Conservation (phyloP, 176 grass and related monocot species). For the Oryza rufipogon region DNA sequence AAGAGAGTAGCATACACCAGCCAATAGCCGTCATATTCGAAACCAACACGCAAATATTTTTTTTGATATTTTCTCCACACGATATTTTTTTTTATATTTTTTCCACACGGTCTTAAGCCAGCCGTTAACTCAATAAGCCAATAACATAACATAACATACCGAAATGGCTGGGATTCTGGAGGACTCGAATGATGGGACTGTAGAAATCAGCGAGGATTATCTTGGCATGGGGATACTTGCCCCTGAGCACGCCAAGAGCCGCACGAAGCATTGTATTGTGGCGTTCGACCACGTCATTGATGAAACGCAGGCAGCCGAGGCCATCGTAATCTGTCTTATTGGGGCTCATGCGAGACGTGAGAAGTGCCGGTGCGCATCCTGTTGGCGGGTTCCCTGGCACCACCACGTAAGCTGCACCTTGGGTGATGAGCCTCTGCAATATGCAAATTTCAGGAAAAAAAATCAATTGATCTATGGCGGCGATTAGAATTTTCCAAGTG, state of each 20-base stretch:
- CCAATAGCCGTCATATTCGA: no score
- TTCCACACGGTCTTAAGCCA: no score
- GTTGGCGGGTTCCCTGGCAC: conserved; percentile 41
- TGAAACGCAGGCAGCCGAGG: conserved; percentile 15
- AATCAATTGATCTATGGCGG: no score
- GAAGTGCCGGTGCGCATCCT: conserved; percentile 7
- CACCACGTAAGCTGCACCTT: conserved; percentile 1
- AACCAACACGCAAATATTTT: no score
- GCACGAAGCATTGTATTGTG: conserved; percentile 27
- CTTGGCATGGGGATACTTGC: background rate
- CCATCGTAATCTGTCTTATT: background rate
- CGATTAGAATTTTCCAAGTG: no score
- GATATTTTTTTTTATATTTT: no score
- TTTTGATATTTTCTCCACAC: no score
- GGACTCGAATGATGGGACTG: background rate
- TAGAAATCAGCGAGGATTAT: conserved; percentile 46
- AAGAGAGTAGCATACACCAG: no score
- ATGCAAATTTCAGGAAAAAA: background rate
- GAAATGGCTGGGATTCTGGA: background rate
- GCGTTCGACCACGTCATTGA: conserved; percentile 9
- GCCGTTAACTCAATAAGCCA: no score
- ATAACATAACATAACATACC: background rate
- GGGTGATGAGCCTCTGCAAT: conserved; percentile 19
- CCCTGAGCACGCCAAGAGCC: background rate
- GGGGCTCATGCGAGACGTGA: background rate